These are phyloP conservation scores for Botrytis sinoallii DNA, from an alignment of 2,329 filamentous ascomycete genomes.

Conservation along the genomic window DNA sequence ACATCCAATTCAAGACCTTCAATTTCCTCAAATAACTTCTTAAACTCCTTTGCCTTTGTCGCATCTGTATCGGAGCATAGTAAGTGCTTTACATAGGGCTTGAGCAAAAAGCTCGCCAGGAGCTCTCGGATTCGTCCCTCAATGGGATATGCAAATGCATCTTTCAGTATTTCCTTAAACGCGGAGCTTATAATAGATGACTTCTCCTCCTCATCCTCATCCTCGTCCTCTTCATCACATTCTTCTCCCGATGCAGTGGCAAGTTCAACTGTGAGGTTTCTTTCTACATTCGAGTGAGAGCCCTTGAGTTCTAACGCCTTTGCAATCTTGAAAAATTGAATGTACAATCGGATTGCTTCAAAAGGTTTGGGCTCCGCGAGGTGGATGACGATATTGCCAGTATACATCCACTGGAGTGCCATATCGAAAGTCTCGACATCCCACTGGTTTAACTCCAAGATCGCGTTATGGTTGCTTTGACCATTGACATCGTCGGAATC, in stretches of 20 bases:
- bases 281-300: neutral
- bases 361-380: neutral
- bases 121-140: neutral
- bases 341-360: neutral
- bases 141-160: neutral
- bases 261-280: neutral
- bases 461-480: neutral
- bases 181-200: neutral
- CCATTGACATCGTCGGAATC: neutral
- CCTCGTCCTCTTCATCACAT: neutral
- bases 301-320: neutral
- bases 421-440: neutral
- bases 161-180: neutral
- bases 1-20: neutral
- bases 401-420: slow-evolving; percentile 16
- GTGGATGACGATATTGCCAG: neutral
- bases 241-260: neutral
- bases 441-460: neutral
- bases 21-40: neutral
- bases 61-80: neutral
- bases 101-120: neutral
- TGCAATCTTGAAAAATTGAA: neutral
- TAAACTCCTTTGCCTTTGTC: neutral
- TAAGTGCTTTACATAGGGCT: neutral
- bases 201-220: neutral